These are phyloP conservation scores for Hemisphaericaspora xylofermentans DNA, from an alignment of 1,139 yeast genomes.

Conservation along the genomic window DNA sequence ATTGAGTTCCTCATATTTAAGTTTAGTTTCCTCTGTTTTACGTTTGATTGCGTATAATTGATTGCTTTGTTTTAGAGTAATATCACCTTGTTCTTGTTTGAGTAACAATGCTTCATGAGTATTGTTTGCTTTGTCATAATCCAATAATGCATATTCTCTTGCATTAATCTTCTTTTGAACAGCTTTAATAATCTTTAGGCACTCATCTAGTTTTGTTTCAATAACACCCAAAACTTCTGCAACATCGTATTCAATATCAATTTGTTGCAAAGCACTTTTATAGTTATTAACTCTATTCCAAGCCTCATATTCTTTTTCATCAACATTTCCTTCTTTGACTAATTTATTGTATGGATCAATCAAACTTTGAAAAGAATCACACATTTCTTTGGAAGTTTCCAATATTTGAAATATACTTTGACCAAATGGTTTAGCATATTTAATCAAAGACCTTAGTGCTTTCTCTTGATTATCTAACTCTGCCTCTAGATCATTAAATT, in stretches of 20 bases:
- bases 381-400: constrained; percentile 18
- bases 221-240: constrained; percentile 3
- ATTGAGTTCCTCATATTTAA: constrained; percentile 32
- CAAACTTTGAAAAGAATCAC: constrained; percentile 20
- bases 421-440: constrained; percentile 17
- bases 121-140: constrained; percentile 32
- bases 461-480: constrained; percentile 12
- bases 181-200: constrained; percentile 22
- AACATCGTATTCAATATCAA: constrained; percentile 9
- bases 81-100: constrained; percentile 21
- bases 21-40: constrained; percentile 27
- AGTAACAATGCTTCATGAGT: constrained; percentile 25
- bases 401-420: constrained; percentile 15
- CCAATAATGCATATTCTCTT: constrained; percentile 33
- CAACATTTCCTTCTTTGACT: constrained; percentile 5
- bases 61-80: constrained; percentile 32
- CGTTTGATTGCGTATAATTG: constrained; percentile 31
- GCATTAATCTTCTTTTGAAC: constrained; percentile 28
- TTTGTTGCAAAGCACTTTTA: constrained; percentile 8
- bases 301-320: constrained; percentile 11
- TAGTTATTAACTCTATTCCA: constrained; percentile 11
- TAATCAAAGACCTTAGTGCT: constrained; percentile 20
- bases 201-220: constrained; percentile 19
- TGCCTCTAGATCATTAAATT: constrained; percentile 29
- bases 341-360: constrained; percentile 29